Percentiles rank a stretch among this genome's conserved stretches.
Evolutionary conservation across 2,329 filamentous ascomycete genomes (phyloP).

Genomic region (Epicoccum nigrum): DNA sequence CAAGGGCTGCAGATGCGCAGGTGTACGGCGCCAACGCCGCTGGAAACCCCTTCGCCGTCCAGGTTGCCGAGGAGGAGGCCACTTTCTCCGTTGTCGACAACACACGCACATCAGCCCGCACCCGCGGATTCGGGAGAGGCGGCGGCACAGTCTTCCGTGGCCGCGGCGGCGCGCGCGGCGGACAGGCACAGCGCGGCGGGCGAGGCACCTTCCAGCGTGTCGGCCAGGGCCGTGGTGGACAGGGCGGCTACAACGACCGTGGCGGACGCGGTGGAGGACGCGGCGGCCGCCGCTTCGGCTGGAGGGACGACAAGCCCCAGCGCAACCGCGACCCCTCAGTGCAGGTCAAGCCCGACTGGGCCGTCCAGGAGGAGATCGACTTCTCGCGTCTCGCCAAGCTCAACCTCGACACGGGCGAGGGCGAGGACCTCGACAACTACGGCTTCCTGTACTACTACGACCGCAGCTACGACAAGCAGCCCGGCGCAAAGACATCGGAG

Average conservation of each 20-base stretch:
- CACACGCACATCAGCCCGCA: slow-evolving; percentile 82
- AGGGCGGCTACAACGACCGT: slow-evolving; percentile 72
- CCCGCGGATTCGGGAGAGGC: slow-evolving; percentile 79
- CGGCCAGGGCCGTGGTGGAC: slow-evolving; percentile 69
- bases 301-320: slow-evolving; percentile 98
- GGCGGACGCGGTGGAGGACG: slow-evolving; percentile 70
- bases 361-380: slow-evolving; percentile 96
- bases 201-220: slow-evolving; percentile 76
- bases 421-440: slow-evolving; percentile 93
- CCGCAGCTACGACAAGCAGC: slow-evolving; percentile 89
- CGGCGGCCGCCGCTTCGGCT: slow-evolving; percentile 88
- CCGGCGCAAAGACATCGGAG: slow-evolving; percentile 82
- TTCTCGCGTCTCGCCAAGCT: slow-evolving; percentile 94
- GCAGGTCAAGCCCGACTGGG: slow-evolving; percentile 95
- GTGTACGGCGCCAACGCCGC: slow-evolving; percentile 91
- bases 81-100: slow-evolving; percentile 99
- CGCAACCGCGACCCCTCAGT: slow-evolving; percentile 95
- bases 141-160: slow-evolving; percentile 88
- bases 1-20: slow-evolving; percentile 75
- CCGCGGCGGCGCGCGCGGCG: slow-evolving; percentile 77
- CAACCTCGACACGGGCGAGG: slow-evolving; percentile 92
- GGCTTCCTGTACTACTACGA: slow-evolving; percentile 99
- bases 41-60: slow-evolving; percentile 80
- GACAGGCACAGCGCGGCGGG: slow-evolving; percentile 72
- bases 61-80: slow-evolving; percentile 92